Evolutionary conservation across 371 early-diverging fungal genomes (phyloP).

Genomic region (Mortierella sp.): DNA sequence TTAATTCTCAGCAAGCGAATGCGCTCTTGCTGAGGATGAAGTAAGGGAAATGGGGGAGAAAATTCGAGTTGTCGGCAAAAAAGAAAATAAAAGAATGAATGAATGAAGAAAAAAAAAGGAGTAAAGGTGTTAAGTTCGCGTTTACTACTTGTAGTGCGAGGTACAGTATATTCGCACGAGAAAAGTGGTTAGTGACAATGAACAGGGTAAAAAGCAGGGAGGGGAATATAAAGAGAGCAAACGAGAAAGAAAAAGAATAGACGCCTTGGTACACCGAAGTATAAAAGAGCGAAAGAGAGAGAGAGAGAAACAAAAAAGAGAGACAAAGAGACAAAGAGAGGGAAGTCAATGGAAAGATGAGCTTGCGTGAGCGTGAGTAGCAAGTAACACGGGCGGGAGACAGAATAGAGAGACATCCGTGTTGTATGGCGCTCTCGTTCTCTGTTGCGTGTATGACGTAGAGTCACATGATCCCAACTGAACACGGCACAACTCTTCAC

Average conservation of each 20-base stretch:
- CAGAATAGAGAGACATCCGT: too few species aligned
- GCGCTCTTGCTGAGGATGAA: conserved; percentile 21
- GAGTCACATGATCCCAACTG: conserved; percentile 1
- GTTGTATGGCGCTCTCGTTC: too few species aligned
- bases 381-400: too few species aligned
- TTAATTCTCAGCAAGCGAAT: conserved; percentile 30
- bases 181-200: not conserved
- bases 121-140: conserved; percentile 10
- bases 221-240: not conserved
- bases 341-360: not conserved
- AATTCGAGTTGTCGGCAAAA: not conserved
- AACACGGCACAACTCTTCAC: not conserved
- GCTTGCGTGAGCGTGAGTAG: not conserved
- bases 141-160: not conserved
- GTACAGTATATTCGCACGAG: not conserved
- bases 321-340: not conserved
- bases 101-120: not conserved
- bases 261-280: too few species aligned
- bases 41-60: not conserved
- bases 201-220: not conserved
- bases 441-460: conserved; percentile 3
- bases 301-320: not conserved
- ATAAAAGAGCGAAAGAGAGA: not conserved
- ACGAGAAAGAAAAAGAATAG: not conserved
- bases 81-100: not conserved